Conservation (phyloP, 2,329 filamentous ascomycete species). For the Cryphonectria naterciae region DNA sequence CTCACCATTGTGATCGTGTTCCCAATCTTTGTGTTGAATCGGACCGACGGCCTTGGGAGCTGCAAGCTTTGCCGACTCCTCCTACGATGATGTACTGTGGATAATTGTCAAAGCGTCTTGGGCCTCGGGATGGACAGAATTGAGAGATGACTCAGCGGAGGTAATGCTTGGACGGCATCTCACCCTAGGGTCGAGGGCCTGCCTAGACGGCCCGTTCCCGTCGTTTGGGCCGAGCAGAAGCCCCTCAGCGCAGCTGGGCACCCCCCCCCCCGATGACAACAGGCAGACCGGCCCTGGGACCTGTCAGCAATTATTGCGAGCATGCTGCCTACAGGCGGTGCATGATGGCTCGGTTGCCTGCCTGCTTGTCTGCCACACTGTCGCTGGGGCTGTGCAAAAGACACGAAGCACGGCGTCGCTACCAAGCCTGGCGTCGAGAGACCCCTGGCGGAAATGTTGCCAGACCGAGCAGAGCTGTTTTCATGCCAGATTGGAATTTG, state of each 20-base stretch:
- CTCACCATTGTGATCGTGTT: slow-evolving; percentile 25
- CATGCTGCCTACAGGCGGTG: not conserved
- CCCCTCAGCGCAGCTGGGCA: not conserved
- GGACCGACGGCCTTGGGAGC: not conserved
- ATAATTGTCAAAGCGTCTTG: not conserved
- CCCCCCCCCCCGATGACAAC: not conserved
- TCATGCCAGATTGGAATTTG: not conserved
- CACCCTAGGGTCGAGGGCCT: not conserved
- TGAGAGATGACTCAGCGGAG: slow-evolving; percentile 11
- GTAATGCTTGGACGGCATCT: not conserved
- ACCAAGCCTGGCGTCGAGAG: not conserved
- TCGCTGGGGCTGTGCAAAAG: slow-evolving; percentile 8
- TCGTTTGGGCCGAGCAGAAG: not conserved
- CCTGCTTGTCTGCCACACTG: slow-evolving; percentile 3
- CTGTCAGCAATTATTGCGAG: not conserved
- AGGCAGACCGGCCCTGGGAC: not conserved
- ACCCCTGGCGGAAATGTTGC: not conserved
- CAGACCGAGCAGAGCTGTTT: not conserved
- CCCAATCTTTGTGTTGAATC: not conserved
- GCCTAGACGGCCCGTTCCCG: slow-evolving; percentile 1
- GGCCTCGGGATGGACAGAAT: not conserved
- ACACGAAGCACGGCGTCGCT: slow-evolving; percentile 13
- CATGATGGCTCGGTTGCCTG: slow-evolving; percentile 1
- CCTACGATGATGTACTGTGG: not conserved
- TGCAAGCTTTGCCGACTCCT: not conserved